Base-by-base conservation (phyloP, 2,329 filamentous ascomycete species). In the Pyrenochaeta sp. region DNA sequence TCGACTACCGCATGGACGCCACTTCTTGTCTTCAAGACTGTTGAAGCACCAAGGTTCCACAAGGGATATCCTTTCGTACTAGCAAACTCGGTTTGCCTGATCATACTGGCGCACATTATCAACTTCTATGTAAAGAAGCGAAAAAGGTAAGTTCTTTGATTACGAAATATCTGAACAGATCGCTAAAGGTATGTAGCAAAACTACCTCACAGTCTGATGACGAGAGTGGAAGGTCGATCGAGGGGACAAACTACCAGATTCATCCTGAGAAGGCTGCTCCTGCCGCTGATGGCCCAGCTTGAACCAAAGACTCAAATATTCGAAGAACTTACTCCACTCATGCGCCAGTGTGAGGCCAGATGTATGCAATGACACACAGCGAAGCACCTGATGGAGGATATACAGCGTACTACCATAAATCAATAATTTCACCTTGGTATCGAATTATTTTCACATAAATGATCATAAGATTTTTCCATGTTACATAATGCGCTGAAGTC, bases 1-100 rank as follows among this genome's bases (percentile, higher is more conserved):
- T 85, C 81, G 0, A 83, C 83, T 0, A 86, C 83, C 0, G 84
- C 82, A 0, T 88, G 85, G 85, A 86, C 83, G 2, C 82, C 81
- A 3, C 64, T 87, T 2, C 66, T 87, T 12, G 80, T 82, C 0
- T 88, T 85, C 61, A 78, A 78, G 59, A 82, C 81, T 0, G 73
- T 78, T 2, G 80, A 82, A 61, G 79, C 71, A 1, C 80, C 80
- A 1, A 65, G 77, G 0, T 82, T 80, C 58, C 68, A 65, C 1
- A 81, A 81, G 52, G 80, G 80, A 0, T 81, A 79, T 65, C 66
- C 79, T 0, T 82, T 81, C 56, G 74, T 77, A 4, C 67, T 79
- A 27, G 79, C 65, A 0, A 79, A 76, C 58, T 72, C 78, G 6
- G 64, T 79, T 13, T 77, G 73, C 34, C 59, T 80, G 54, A 78